Percentiles rank a stretch among this genome's conserved stretches.
Evolutionary conservation across 257 asterid genomes (phyloP).

Genomic region (Solanum infundibuliforme): DNA sequence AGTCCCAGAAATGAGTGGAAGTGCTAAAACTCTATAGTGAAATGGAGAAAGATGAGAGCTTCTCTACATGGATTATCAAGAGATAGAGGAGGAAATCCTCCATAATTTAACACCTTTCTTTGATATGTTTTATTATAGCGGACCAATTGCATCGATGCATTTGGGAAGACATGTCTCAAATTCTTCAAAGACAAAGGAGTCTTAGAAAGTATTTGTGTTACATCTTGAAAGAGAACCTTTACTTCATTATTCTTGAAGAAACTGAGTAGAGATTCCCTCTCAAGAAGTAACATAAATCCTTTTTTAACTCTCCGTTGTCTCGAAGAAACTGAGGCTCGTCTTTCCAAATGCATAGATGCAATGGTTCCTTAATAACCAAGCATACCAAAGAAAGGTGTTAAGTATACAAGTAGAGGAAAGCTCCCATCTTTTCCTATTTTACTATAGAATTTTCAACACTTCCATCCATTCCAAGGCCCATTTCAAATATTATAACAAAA

Average conservation of each 20-base stretch:
- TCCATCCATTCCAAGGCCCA: constrained; percentile 72
- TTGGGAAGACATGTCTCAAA: constrained; percentile 49
- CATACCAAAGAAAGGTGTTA: too few relatives aligned
- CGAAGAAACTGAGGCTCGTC: constrained; percentile 42
- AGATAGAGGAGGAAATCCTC: constrained; percentile 47
- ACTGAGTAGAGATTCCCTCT: constrained; percentile 58
- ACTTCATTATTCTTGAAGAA: constrained; percentile 27
- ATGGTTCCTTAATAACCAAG: too few relatives aligned
- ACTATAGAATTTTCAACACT: constrained; percentile 36
- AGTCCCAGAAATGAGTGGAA: constrained; percentile 67
- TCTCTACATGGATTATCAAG: constrained; percentile 39
- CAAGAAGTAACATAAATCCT: constrained; percentile 35
- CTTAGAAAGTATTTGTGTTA: constrained; percentile 36
- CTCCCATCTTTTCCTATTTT: constrained; percentile 76
- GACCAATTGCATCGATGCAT: constrained; percentile 55
- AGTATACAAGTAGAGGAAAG: constrained; percentile 4
- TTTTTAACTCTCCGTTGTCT: constrained; percentile 30
- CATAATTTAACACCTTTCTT: constrained; percentile 59
- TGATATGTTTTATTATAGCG: constrained; percentile 73
- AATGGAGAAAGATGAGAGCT: constrained; percentile 79
- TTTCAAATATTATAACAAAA: constrained; percentile 31
- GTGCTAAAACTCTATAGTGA: constrained; percentile 31
- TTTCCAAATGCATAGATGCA: constrained; percentile 22
- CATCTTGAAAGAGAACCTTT: constrained; percentile 50
- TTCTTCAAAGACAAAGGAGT: constrained; percentile 41